A percentile compares a stretch with the other conserved stretches of the same genome.
Conservation (phyloP, 441 rosid species). For the Sinapis alba region DNA sequence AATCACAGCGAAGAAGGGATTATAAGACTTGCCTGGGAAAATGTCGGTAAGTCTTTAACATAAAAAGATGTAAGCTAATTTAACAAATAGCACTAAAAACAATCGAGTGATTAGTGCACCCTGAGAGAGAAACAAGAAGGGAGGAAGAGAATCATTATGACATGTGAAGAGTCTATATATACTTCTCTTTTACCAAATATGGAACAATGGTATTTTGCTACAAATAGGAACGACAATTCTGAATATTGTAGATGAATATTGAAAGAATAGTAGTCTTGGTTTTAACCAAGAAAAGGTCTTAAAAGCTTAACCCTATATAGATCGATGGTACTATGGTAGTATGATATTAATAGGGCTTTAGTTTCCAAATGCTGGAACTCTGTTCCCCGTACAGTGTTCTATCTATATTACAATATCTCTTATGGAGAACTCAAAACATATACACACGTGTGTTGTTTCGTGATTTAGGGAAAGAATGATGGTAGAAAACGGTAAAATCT, state of each 20-base stretch:
- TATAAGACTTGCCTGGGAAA: too few species aligned
- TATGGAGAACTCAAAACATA: background rate
- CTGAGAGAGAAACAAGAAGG: conserved; percentile 29
- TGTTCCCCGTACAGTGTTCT: conserved; percentile 44
- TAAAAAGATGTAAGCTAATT: background rate
- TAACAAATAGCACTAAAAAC: background rate
- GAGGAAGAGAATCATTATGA: conserved; percentile 33
- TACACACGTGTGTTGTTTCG: background rate
- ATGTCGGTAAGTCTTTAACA: background rate
- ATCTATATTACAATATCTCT: background rate
- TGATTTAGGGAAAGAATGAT: background rate
- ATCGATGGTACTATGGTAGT: conserved; percentile 21
- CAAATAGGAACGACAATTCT: conserved; percentile 28
- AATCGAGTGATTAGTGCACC: conserved; percentile 18
- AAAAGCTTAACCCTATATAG: conserved; percentile 37
- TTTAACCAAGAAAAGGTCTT: conserved; percentile 2
- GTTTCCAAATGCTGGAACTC: conserved; percentile 55
- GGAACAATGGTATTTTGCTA: conserved; percentile 35
- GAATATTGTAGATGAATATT: background rate
- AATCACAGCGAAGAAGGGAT: too few species aligned
- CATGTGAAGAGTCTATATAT: conserved; percentile 22
- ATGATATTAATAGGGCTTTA: conserved; percentile 30
- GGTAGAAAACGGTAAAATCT: too few species aligned
- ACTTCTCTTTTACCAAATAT: conserved; percentile 22
- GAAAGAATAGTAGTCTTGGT: background rate